phyloP scores from a whole-genome alignment of 768 basidiomycete genomes.

The Astraeus odoratus region DNA sequence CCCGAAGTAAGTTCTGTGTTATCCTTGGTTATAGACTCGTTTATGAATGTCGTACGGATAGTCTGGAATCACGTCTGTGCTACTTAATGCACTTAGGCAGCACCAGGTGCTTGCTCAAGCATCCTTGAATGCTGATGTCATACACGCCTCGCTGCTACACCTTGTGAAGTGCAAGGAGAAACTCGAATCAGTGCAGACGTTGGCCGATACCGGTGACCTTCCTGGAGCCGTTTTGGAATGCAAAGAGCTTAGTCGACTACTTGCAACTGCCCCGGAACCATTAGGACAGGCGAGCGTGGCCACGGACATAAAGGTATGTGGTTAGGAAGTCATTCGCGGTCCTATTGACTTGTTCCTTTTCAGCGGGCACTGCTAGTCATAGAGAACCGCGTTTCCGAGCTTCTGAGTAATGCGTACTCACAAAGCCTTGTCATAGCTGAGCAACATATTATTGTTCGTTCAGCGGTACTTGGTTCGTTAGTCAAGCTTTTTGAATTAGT shows the following conservation, averaged over 20 bases:
- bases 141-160: constrained; percentile 46
- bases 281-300: constrained; percentile 47
- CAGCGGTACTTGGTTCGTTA: constrained; percentile 42
- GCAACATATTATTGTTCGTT: constrained; percentile 42
- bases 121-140: constrained; percentile 45
- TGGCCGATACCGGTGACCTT: constrained; percentile 53
- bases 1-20: constrained; percentile 44
- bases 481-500: constrained; percentile 17
- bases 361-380: constrained; percentile 52
- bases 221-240: constrained; percentile 53
- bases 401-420: constrained; percentile 61
- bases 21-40: background rate
- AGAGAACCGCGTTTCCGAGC: constrained; percentile 59
- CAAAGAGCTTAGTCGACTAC: constrained; percentile 33
- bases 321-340: background rate
- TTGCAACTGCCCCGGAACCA: constrained; percentile 44
- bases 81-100: constrained; percentile 47
- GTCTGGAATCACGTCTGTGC: constrained; percentile 61
- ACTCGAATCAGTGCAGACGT: constrained; percentile 35
- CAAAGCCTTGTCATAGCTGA: constrained; percentile 49
- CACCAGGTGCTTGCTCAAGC: constrained; percentile 63
- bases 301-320: constrained; percentile 50
- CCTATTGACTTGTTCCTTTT: background rate
- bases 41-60: constrained; percentile 25
- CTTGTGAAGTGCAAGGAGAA: constrained; percentile 46